A percentile compares a stretch with the other conserved stretches of the same genome.
phyloP scores from a whole-genome alignment of 805 yeast genomes.

The Wickerhamiella alocasiicola region DNA sequence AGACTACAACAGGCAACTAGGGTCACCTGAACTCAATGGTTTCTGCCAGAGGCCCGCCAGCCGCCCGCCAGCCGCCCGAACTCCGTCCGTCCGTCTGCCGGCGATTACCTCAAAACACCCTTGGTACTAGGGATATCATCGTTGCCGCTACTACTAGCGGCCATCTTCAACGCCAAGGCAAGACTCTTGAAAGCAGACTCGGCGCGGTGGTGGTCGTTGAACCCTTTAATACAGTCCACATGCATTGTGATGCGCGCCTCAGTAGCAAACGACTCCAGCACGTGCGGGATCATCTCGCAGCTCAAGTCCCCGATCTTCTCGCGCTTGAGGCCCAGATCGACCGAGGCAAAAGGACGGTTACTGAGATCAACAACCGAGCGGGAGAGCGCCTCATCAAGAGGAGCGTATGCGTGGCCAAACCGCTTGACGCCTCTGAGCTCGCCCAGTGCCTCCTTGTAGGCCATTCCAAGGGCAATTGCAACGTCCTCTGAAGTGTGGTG shows the following conservation, averaged over 20 bases:
- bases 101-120: slow-evolving; percentile 53
- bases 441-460: slow-evolving; percentile 83
- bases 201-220: slow-evolving; percentile 91
- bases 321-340: slow-evolving; percentile 79
- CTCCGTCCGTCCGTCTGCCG: too few relatives aligned
- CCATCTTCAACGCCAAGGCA: slow-evolving; percentile 84
- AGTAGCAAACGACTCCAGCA: slow-evolving; percentile 84
- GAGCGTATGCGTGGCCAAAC: slow-evolving; percentile 89
- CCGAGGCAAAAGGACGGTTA: slow-evolving; percentile 82
- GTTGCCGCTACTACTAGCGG: slow-evolving; percentile 68
- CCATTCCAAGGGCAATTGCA: slow-evolving; percentile 81
- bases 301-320: slow-evolving; percentile 88
- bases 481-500: slow-evolving; percentile 96
- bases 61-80: too few relatives aligned
- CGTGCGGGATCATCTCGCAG: slow-evolving; percentile 97
- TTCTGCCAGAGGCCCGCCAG: too few relatives aligned
- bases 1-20: too few relatives aligned
- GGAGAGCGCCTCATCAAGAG: slow-evolving; percentile 89
- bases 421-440: slow-evolving; percentile 82
- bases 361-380: slow-evolving; percentile 94
- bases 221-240: slow-evolving; percentile 87
- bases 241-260: slow-evolving; percentile 85
- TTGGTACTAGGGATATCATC: slow-evolving; percentile 93
- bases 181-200: slow-evolving; percentile 94
- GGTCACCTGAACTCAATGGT: too few relatives aligned